Percentiles rank a stretch among this genome's conserved stretches.
Conservation (phyloP, 2,329 filamentous ascomycete genomes). For the Colletotrichum brevisporum region DNA sequence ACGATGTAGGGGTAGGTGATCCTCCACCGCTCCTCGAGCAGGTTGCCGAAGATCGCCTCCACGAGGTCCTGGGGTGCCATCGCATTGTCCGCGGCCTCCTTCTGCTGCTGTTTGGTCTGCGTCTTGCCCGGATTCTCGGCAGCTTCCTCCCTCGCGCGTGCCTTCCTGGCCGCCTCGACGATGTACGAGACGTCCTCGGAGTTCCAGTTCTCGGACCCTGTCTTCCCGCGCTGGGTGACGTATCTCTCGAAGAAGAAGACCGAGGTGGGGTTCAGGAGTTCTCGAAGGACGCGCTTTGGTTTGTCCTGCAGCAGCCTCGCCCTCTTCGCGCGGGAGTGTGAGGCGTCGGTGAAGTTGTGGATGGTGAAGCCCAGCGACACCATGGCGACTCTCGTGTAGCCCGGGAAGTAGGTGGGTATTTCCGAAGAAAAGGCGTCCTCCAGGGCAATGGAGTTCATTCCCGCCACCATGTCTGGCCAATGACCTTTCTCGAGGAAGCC, state of each 20-base stretch:
- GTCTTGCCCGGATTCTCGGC: not conserved
- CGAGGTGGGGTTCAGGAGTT: not conserved
- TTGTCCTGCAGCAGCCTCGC: not conserved
- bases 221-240: not conserved
- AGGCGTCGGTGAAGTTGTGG: not conserved
- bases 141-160: no score
- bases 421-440: not conserved
- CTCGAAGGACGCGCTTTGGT: not conserved
- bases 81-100: not conserved
- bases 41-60: not conserved
- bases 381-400: not conserved
- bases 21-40: not conserved
- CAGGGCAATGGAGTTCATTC: not conserved
- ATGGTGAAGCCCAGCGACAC: not conserved
- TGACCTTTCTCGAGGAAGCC: not conserved
- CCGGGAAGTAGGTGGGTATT: not conserved
- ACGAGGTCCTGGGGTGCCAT: not conserved
- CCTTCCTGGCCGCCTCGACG: not conserved
- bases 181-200: not conserved
- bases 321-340: not conserved
- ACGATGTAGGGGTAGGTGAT: not conserved
- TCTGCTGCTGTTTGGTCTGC: not conserved
- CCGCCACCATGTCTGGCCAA: not conserved
- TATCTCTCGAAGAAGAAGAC: not conserved
- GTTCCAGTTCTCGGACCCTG: not conserved